A percentile compares a stretch with the other conserved stretches of the same genome.
Evolutionary conservation across 192 early-diverging fungal genomes (phyloP).

Genomic region (Chytriomyces sp.): DNA sequence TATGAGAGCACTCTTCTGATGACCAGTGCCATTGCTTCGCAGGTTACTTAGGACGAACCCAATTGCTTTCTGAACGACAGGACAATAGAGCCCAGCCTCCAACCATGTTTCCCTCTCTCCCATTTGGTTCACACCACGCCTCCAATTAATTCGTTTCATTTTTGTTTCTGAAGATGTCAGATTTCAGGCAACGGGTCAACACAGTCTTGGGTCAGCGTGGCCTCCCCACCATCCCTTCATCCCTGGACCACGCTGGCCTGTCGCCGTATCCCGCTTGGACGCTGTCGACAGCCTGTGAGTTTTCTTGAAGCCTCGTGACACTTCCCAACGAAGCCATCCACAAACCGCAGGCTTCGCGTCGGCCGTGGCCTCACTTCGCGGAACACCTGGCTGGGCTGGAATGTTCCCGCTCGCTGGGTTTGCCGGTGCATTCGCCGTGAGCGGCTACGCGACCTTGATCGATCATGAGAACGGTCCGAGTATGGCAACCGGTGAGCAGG

Average conservation of each 20-base stretch:
- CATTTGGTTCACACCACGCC: too few relatives aligned
- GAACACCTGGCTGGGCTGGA: slow-evolving; percentile 13
- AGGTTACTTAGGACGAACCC: too few relatives aligned
- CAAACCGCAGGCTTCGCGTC: slow-evolving; percentile 5
- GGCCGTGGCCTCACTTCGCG: not conserved
- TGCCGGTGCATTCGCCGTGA: slow-evolving; percentile 20
- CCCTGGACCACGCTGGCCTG: slow-evolving; percentile 7
- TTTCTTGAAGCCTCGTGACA: not conserved
- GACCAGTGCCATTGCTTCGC: too few relatives aligned
- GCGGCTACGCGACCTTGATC: slow-evolving; percentile 6
- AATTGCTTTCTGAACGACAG: too few relatives aligned
- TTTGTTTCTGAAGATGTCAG: not conserved
- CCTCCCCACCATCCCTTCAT: not conserved
- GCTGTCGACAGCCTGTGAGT: slow-evolving; percentile 19
- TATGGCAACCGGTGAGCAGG: slow-evolving; percentile 18
- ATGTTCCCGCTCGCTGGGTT: slow-evolving; percentile 25
- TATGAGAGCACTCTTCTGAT: too few relatives aligned
- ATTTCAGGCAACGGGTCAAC: not conserved
- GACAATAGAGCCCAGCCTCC: too few relatives aligned
- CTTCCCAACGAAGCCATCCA: not conserved
- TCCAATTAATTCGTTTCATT: not conserved
- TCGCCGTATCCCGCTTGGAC: slow-evolving; percentile 30
- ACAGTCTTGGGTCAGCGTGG: not conserved
- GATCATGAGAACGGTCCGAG: slow-evolving; percentile 28
- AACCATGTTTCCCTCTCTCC: too few relatives aligned